These are phyloP conservation scores for Eustoma russellianum DNA, from an alignment of 257 asterid genomes.

Conservation along the genomic window DNA sequence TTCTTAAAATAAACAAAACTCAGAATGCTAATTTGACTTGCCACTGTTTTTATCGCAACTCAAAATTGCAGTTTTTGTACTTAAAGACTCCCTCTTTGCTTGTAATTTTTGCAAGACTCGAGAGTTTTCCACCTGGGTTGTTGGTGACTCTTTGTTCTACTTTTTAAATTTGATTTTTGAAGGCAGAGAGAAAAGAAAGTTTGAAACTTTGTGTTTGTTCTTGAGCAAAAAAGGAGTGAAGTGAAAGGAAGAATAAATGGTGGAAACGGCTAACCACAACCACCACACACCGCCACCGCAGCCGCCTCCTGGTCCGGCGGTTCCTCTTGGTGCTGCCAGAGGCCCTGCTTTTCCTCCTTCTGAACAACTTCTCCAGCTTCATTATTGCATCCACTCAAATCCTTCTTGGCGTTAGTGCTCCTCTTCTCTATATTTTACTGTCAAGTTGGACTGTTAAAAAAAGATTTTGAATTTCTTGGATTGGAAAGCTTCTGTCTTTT, in stretches of 20 bases:
- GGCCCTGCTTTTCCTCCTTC: conserved; percentile 82
- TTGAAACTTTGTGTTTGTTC: too few relatives aligned
- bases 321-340: conserved; percentile 82
- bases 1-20: background rate
- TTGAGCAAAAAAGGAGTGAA: background rate
- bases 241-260: conserved; percentile 33
- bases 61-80: background rate
- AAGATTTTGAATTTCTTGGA: background rate
- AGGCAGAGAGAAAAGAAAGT: background rate
- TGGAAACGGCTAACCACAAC: conserved; percentile 49
- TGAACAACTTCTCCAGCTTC: conserved; percentile 88
- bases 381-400: conserved; percentile 96
- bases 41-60: background rate
- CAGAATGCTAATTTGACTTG: background rate
- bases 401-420: conserved; percentile 78
- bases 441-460: background rate
- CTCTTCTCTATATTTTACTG: background rate
- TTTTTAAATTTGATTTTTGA: background rate
- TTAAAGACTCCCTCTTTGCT: background rate
- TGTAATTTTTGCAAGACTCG: background rate
- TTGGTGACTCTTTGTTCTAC: conserved; percentile 3
- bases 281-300: conserved; percentile 41
- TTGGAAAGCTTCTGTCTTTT: background rate
- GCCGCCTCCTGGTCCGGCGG: conserved; percentile 30
- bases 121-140: background rate